These are phyloP conservation scores for Cornus controversa DNA, from an alignment of 148 eudicot genomes.

Conservation along the genomic window DNA sequence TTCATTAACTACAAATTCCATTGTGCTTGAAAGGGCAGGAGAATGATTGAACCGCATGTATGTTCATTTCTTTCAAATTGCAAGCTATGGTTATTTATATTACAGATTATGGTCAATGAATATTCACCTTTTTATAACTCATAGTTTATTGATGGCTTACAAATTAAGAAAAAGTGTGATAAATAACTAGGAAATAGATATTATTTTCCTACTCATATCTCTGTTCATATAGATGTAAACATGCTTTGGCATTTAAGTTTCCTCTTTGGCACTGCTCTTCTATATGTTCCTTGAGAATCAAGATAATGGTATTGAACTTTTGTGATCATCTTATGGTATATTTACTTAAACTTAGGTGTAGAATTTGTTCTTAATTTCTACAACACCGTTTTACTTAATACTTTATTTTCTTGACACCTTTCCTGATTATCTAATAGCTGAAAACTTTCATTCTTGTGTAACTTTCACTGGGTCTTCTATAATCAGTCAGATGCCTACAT, in stretches of 20 bases:
- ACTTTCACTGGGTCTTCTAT: slow-evolving; percentile 6
- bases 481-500: neutral
- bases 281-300: too few species aligned
- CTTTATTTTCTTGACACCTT: neutral
- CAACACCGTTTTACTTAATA: neutral
- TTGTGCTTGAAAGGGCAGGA: neutral
- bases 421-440: neutral
- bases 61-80: neutral
- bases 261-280: too few species aligned
- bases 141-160: too few species aligned
- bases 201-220: neutral
- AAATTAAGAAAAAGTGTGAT: too few species aligned
- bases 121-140: too few species aligned
- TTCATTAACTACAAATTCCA: neutral
- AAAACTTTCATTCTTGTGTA: neutral
- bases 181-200: neutral
- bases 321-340: too few species aligned
- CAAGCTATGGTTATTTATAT: neutral
- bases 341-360: too few species aligned
- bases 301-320: too few species aligned
- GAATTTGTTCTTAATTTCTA: too few species aligned
- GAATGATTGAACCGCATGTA: neutral
- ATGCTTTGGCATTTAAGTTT: neutral
- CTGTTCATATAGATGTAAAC: neutral
- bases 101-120: too few species aligned